Base-by-base conservation (phyloP, 2,329 filamentous ascomycete genomes). In the Zalaria obscura region DNA sequence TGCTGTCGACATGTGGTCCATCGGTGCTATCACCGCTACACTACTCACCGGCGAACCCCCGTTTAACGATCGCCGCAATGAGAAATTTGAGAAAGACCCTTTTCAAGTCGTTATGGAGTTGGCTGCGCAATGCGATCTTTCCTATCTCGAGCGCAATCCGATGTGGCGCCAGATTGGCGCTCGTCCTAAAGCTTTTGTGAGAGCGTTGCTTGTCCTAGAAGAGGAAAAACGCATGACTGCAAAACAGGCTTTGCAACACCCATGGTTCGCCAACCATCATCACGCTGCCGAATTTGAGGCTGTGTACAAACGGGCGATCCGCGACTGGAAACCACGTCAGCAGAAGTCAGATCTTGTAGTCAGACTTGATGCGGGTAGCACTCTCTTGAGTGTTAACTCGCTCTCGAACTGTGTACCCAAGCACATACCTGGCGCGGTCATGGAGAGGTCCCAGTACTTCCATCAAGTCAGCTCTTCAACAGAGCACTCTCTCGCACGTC, bases 1-100 rank as follows among this genome's bases (percentile, higher is more conserved):
- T 50, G 66, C 71, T 6, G 64, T 78, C 5, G 76, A 80, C 48
- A 66, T 80, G 54, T 79, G 75, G 75, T 74, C 75, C 1, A 50
- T 79, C n/a, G 76, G 75, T 4, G 67, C 65, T 37, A 61, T 78
- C 3, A 62, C 72, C 2, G 65, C 63, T 5, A 60, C 68, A 5
- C 53, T 79, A 9, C 58, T 78, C 10, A 68, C 67, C 0, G 70
- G 70, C 9, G 60, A 68, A 6, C 56, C 61, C 3, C 56, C 73
- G 3, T 75, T 75, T 45, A 58, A 53, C 10, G 56, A 61, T 36
- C 54, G 59, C 40, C 36, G 46, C 11, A 53, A 64, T 32, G 43
- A 48, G 9, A 52, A 41, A 5, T 54, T 51, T 31, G 40, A 46
- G 27, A 39, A 41, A 5, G 42, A 60, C 29, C 51, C 56, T 9